Percentiles rank a stretch among this genome's conserved stretches.
phyloP scores from a whole-genome alignment of 495 filamentous ascomycete species.

The Stereocaulon alpinum region DNA sequence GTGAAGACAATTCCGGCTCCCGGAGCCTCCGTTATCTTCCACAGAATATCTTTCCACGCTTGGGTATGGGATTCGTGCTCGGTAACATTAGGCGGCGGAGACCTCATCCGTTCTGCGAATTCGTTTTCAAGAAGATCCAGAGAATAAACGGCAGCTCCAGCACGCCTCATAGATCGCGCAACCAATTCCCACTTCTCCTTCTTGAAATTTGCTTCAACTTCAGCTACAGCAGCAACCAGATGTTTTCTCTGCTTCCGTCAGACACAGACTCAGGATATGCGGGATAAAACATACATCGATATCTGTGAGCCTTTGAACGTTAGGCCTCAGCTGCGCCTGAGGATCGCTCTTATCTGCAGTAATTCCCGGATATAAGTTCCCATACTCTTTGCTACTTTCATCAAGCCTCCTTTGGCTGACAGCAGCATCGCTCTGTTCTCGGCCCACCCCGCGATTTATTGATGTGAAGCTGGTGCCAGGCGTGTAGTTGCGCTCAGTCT shows the following conservation, averaged over 20 bases:
- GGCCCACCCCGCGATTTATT: background rate
- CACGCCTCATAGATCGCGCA: slow-evolving; percentile 10
- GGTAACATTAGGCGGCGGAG: no score
- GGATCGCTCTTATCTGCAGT: background rate
- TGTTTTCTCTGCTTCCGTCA: background rate
- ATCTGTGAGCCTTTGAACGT: background rate
- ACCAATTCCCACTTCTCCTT: slow-evolving; percentile 8
- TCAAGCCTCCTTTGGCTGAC: no score
- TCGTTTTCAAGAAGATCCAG: background rate
- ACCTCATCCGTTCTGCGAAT: background rate
- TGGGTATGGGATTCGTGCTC: no score
- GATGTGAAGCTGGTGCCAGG: background rate
- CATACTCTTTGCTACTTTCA: background rate
- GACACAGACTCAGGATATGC: background rate
- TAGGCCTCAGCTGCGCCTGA: background rate
- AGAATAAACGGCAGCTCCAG: background rate
- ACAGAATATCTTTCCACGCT: no score
- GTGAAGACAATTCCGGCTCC: no score
- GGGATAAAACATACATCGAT: background rate
- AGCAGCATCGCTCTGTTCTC: background rate
- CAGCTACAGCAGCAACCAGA: background rate
- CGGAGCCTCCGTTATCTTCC: no score
- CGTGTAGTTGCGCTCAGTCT: background rate
- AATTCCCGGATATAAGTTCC: no score
- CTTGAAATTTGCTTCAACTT: slow-evolving; percentile 4